Conservation (phyloP, 1,284 basidiomycete genomes). For the Fomitopsis pinicola region DNA sequence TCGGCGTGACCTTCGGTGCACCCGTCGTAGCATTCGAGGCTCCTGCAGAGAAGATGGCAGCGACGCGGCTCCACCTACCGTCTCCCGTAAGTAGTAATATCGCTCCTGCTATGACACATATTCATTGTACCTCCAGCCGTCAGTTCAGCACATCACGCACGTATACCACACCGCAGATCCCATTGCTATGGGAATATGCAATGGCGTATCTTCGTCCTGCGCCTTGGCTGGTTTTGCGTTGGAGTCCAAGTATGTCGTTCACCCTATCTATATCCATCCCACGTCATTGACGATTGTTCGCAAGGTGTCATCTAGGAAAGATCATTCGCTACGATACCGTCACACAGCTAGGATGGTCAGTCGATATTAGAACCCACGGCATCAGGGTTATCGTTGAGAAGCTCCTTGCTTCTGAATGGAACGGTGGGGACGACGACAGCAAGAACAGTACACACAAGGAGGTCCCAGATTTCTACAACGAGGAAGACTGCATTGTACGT, state of each 20-base stretch:
- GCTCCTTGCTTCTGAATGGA: constrained; percentile 72
- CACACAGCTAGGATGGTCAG: constrained; percentile 77
- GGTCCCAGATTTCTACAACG: constrained; percentile 2
- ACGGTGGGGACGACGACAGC: constrained; percentile 21
- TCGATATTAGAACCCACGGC: constrained; percentile 78
- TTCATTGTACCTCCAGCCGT: constrained; percentile 43
- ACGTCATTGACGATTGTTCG: neutral
- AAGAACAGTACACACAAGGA: constrained; percentile 2
- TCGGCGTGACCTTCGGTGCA: constrained; percentile 87
- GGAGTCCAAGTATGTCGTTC: constrained; percentile 53
- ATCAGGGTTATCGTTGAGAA: constrained; percentile 77
- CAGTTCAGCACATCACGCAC: constrained; percentile 73
- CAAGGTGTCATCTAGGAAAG: constrained; percentile 62
- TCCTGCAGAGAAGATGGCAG: constrained; percentile 86
- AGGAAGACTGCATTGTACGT: constrained; percentile 38
- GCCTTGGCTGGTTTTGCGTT: constrained; percentile 72
- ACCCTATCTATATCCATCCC: neutral
- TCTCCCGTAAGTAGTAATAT: constrained; percentile 43
- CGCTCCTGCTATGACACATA: neutral
- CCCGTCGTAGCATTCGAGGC: constrained; percentile 91
- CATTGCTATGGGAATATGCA: constrained; percentile 70
- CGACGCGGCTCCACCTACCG: constrained; percentile 87
- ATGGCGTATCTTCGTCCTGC: constrained; percentile 24
- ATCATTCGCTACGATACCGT: constrained; percentile 84
- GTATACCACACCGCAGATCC: constrained; percentile 87